Base-by-base conservation (phyloP, 371 early-diverging fungal genomes). In the Mucor irregularis region DNA sequence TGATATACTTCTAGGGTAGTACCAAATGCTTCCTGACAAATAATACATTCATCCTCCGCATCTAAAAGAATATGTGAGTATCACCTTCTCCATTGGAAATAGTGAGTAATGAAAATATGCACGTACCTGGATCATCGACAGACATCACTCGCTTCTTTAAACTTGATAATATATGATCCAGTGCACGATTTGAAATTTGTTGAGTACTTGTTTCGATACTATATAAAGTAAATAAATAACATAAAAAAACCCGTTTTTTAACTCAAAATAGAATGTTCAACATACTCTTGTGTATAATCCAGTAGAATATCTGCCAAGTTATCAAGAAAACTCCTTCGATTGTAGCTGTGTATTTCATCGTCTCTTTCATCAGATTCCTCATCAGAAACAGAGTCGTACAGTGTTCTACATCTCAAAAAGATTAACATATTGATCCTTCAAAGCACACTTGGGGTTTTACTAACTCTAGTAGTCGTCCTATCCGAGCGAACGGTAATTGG, bases 21-120 rank as follows among this genome's bases (percentile, higher is more conserved):
- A 0, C 53, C 48, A 39, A 47, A 53, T 4, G 38, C 19, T 2
- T 60, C 60, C 48, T 60, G 60, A 25, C 60, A 60, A 30, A 60
- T 60, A 21, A 46, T 47, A 34, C 60, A 60, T 29, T 60, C 60
- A n/a, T 53, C 48, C 9, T 47, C 21, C 17, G 38, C 29, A 46
- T 37, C 55, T 55, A 52, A 8, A 2, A 24, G 45, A 11, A 47
- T 4, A 2, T 30, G 25, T n/a, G n/a, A n/a, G n/a, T n/a, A 37
- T 37, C n/a, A 37, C 6, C 4, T 6, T 10, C 4, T 16, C 4
- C 37, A 10, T 37, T n/a, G n/a, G 21, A 30, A 17, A 17, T 30
- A 31, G n/a, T 38, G 37, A 37, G 29, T 28, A 21, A 14, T 34
- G n/a, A 26, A 30, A 31, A 51, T 10, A 13, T 6, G 13, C 30